Evolutionary conservation across 805 yeast genomes (phyloP).

Genomic region (Candida glaebosa): DNA sequence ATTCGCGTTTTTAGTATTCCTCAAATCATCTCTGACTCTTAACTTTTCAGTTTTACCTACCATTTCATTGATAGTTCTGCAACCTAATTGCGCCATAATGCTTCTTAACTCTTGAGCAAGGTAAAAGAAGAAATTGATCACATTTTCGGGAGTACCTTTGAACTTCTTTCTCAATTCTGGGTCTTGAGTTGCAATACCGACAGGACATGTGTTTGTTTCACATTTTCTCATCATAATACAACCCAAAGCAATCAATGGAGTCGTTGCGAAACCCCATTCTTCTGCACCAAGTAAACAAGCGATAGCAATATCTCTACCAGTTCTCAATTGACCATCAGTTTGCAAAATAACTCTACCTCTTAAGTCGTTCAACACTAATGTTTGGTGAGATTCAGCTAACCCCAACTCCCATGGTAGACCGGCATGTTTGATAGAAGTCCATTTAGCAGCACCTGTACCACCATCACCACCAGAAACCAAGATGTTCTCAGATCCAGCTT

Average conservation of each 20-base stretch:
- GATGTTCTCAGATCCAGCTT: conserved; percentile 97
- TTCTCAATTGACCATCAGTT: conserved; percentile 97
- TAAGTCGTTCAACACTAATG: conserved; percentile 89
- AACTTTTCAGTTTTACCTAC: conserved; percentile 94
- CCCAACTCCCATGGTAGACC: conserved; percentile 99
- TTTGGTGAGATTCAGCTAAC: conserved; percentile 96
- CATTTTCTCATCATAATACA: conserved; percentile 91
- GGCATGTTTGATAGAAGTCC: conserved; percentile 95
- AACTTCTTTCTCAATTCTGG: conserved; percentile 90
- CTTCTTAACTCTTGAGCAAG: conserved; percentile 87
- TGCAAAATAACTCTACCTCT: conserved; percentile 94
- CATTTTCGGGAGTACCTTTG: conserved; percentile 97
- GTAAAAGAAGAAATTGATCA: conserved; percentile 94
- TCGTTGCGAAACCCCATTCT: conserved; percentile 97
- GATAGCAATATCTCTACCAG: conserved; percentile 95
- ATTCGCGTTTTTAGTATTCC: conserved; percentile 86
- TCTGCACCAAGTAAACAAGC: conserved; percentile 97
- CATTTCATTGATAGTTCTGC: conserved; percentile 95
- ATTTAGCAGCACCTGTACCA: conserved; percentile 99
- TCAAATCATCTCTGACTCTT: conserved; percentile 75
- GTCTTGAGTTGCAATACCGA: conserved; percentile 98
- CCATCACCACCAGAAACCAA: conserved; percentile 98
- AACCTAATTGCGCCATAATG: conserved; percentile 93
- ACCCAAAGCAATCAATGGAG: conserved; percentile 96
- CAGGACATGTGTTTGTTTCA: conserved; percentile 92